Evolutionary conservation across 2,329 filamentous ascomycete genomes (phyloP).

Genomic region (Triangularia verruculosa): DNA sequence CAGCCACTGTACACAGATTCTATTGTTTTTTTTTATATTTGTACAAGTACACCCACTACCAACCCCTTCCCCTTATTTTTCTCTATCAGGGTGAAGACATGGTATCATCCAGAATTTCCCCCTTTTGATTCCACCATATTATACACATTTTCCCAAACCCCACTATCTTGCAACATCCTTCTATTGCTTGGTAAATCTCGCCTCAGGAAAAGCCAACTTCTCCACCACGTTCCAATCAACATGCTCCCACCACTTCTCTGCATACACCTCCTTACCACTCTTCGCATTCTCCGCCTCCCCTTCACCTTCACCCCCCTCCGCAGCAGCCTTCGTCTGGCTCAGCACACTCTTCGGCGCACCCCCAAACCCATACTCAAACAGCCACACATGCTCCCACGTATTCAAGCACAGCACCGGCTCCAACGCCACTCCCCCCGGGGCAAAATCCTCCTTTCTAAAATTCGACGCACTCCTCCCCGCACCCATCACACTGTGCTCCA

Average conservation of each 20-base stretch:
- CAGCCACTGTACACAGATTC: neutral
- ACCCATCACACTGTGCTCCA: constrained; percentile 18
- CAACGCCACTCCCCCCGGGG: constrained; percentile 66
- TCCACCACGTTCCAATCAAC: constrained; percentile 82
- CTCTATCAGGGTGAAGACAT: neutral
- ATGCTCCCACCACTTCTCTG: constrained; percentile 80
- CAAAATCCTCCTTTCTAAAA: constrained; percentile 38
- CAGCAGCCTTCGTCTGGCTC: no score
- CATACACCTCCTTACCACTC: constrained; percentile 69
- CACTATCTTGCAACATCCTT: neutral
- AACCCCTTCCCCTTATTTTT: neutral
- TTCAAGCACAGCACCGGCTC: constrained; percentile 85
- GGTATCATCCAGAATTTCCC: neutral
- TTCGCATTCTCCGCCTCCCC: constrained; percentile 46
- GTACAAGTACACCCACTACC: neutral
- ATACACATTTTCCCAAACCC: constrained; percentile 6
- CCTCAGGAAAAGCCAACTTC: constrained; percentile 32
- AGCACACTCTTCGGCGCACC: constrained; percentile 26
- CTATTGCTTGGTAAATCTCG: neutral
- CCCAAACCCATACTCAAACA: constrained; percentile 71
- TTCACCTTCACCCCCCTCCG: neutral
- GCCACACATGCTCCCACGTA: constrained; percentile 93
- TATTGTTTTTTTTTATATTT: neutral
- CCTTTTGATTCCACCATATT: constrained; percentile 11
- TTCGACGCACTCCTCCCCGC: constrained; percentile 7